phyloP scores from a whole-genome alignment of 129 eudicot species.

The Apium graveolens region DNA sequence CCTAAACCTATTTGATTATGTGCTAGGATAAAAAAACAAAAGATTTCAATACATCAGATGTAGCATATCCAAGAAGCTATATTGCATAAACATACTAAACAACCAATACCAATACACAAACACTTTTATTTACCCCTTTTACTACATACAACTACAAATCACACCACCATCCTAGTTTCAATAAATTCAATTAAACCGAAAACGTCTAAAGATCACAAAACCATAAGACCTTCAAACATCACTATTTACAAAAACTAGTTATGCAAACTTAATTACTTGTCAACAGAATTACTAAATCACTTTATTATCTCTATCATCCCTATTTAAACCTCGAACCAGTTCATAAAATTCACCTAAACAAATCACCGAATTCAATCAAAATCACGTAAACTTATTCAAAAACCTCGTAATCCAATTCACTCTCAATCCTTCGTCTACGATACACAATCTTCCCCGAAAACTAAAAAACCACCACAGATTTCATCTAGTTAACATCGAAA shows the following conservation, averaged over 20 bases:
- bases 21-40: not conserved
- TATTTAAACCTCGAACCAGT: not conserved
- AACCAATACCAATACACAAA: not conserved
- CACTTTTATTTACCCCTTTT: not conserved
- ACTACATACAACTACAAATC: not conserved
- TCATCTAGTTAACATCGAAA: not conserved
- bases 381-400: not conserved
- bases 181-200: not conserved
- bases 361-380: not conserved
- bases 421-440: not conserved
- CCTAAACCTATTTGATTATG: not conserved
- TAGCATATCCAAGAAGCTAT: not conserved
- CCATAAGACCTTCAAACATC: not conserved
- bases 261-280: not conserved
- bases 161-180: not conserved
- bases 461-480: not conserved
- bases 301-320: not conserved
- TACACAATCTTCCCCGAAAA: not conserved
- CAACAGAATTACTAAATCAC: not conserved
- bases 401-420: not conserved
- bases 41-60: not conserved
- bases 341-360: too few species aligned
- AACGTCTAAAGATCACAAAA: not conserved
- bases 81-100: not conserved
- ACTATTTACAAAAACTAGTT: not conserved